Conservation (phyloP, 768 basidiomycete genomes). For the Boletellus ananas region DNA sequence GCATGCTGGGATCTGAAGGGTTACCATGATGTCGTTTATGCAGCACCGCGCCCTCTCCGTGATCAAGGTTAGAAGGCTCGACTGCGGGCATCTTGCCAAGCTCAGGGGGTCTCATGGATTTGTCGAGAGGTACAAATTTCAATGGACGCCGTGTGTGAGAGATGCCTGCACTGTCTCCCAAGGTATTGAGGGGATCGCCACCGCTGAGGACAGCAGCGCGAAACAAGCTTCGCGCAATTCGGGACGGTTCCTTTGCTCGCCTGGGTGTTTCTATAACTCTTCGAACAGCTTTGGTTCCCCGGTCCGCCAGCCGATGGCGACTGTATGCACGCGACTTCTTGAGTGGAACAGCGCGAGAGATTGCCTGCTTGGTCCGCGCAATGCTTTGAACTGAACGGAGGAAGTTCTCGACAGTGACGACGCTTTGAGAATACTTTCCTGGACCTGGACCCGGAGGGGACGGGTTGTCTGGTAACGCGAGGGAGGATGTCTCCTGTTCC, state of each 20-base stretch:
- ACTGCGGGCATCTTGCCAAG: neutral
- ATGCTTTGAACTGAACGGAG: slow-evolving; percentile 11
- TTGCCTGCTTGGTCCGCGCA: neutral
- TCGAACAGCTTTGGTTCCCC: neutral
- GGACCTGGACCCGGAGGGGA: neutral
- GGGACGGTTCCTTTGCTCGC: neutral
- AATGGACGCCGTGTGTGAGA: slow-evolving; percentile 21
- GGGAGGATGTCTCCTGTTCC: slow-evolving; percentile 5
- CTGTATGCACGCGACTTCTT: slow-evolving; percentile 19
- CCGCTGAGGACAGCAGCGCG: slow-evolving; percentile 27
- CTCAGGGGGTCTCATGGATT: slow-evolving; percentile 8
- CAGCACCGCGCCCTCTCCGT: neutral
- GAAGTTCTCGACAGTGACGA: slow-evolving; percentile 27
- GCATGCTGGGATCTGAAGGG: neutral
- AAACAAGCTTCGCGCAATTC: slow-evolving; percentile 15
- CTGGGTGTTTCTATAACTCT: neutral
- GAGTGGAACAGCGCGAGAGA: neutral
- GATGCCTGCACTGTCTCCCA: slow-evolving; percentile 10
- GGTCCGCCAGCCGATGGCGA: neutral
- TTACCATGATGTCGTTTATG: neutral
- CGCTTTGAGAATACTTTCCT: neutral
- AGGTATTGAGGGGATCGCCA: slow-evolving; percentile 21
- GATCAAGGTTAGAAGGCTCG: neutral
- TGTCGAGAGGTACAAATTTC: slow-evolving; percentile 26
- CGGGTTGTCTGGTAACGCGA: neutral